A percentile compares a stretch with the other conserved stretches of the same genome.
These are phyloP conservation scores for Volvox carteri DNA, from an alignment of 163 green algal genomes.

Conservation along the genomic window DNA sequence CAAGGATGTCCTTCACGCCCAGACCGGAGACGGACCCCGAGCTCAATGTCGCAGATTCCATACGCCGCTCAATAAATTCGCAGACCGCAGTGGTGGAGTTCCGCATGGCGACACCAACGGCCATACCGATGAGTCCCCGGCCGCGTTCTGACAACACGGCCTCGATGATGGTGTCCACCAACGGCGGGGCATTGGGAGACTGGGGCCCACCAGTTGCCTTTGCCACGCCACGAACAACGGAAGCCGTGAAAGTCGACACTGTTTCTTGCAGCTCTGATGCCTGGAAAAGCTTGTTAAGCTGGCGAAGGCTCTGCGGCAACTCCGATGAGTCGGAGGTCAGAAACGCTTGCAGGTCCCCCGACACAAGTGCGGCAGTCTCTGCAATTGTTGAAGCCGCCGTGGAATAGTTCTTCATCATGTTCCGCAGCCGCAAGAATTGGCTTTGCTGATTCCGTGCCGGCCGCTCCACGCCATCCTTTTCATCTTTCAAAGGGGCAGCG, in stretches of 20 bases:
- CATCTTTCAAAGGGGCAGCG: too few species aligned
- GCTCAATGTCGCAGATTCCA: slow-evolving; percentile 40
- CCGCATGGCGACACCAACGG: slow-evolving; percentile 79
- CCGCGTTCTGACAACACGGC: slow-evolving; percentile 81
- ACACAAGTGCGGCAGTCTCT: slow-evolving; percentile 41
- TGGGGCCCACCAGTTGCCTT: background rate
- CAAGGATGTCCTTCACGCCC: slow-evolving; percentile 34
- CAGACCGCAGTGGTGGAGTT: slow-evolving; percentile 70
- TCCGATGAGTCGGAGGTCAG: slow-evolving; percentile 63
- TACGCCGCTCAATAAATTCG: slow-evolving; percentile 63
- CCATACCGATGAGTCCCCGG: slow-evolving; percentile 81
- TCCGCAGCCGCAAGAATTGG: slow-evolving; percentile 7
- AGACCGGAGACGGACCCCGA: background rate
- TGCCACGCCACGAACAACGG: slow-evolving; percentile 4
- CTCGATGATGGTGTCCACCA: slow-evolving; percentile 78
- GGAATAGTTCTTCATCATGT: slow-evolving; percentile 41
- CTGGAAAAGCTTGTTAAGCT: slow-evolving; percentile 72
- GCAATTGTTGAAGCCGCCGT: slow-evolving; percentile 48
- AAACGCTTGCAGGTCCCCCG: slow-evolving; percentile 62
- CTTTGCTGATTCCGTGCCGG: background rate
- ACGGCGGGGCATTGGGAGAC: background rate
- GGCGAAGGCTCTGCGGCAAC: slow-evolving; percentile 69
- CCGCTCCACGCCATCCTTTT: background rate
- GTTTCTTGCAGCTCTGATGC: slow-evolving; percentile 65
- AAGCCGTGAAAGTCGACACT: slow-evolving; percentile 40